Evolutionary conservation across 2,329 filamentous ascomycete genomes (phyloP).

Genomic region (Zymoseptoria pseudotritici): DNA sequence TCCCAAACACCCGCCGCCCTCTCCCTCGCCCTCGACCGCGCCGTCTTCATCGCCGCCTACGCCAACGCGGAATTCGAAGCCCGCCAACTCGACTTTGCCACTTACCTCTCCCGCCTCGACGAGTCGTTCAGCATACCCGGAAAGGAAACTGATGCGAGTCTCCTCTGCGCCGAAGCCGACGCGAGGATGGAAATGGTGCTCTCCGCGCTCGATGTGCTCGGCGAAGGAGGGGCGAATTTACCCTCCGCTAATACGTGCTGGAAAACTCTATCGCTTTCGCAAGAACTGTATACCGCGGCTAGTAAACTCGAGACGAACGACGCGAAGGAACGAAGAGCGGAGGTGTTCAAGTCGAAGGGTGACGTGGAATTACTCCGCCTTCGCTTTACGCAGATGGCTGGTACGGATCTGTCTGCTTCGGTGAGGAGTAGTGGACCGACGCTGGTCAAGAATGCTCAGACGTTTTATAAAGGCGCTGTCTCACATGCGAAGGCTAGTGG

Average conservation of each 20-base stretch:
- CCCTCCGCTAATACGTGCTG: constrained; percentile 37
- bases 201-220: constrained; percentile 22
- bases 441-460: constrained; percentile 49
- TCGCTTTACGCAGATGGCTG: constrained; percentile 36
- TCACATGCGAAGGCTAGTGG: constrained; percentile 20
- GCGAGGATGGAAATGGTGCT: constrained; percentile 24
- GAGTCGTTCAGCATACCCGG: constrained; percentile 27
- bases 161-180: constrained; percentile 34
- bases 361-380: constrained; percentile 50
- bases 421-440: constrained; percentile 38
- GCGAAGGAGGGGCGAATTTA: constrained; percentile 10
- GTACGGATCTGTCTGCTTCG: constrained; percentile 34
- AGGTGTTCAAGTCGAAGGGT: constrained; percentile 47
- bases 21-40: constrained; percentile 46
- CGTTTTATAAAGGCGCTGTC: constrained; percentile 49
- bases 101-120: constrained; percentile 43
- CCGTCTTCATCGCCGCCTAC: constrained; percentile 50
- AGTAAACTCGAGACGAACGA: constrained; percentile 40
- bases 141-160: constrained; percentile 48
- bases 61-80: constrained; percentile 51
- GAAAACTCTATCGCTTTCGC: constrained; percentile 46
- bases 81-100: constrained; percentile 42
- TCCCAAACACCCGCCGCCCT: constrained; percentile 24
- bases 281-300: constrained; percentile 44
- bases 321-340: constrained; percentile 38